Percentiles rank a stretch among this genome's conserved stretches.
phyloP scores from a whole-genome alignment of 2,329 filamentous ascomycete species.

The Arthrobotrys conoides region DNA sequence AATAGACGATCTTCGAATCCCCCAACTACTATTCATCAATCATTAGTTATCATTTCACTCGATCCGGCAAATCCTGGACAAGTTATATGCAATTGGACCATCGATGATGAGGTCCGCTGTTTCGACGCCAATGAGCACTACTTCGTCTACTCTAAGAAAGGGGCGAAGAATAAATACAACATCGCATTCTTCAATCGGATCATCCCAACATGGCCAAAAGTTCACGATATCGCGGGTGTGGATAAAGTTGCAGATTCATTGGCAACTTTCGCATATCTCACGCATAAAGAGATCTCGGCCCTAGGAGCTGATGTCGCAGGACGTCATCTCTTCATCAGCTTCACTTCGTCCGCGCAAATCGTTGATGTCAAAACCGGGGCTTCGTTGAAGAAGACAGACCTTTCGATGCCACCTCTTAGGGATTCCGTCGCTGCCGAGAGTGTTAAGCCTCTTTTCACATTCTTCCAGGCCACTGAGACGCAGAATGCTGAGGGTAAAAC shows the following conservation, averaged over 20 bases:
- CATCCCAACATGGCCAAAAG: slow-evolving; percentile 49
- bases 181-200: slow-evolving; percentile 44
- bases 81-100: slow-evolving; percentile 55
- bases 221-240: slow-evolving; percentile 33
- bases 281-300: slow-evolving; percentile 43
- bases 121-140: slow-evolving; percentile 53
- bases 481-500: slow-evolving; percentile 20
- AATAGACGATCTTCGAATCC: slow-evolving; percentile 19
- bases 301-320: slow-evolving; percentile 52
- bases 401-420: slow-evolving; percentile 49
- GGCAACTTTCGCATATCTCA: slow-evolving; percentile 39
- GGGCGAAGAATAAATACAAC: slow-evolving; percentile 53
- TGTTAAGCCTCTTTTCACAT: slow-evolving; percentile 36
- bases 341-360: slow-evolving; percentile 42
- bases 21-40: slow-evolving; percentile 42
- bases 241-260: slow-evolving; percentile 29
- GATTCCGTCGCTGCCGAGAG: slow-evolving; percentile 36
- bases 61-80: slow-evolving; percentile 45
- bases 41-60: slow-evolving; percentile 45
- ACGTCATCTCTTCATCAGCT: slow-evolving; percentile 46
- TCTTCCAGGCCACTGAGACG: slow-evolving; percentile 45
- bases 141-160: slow-evolving; percentile 54
- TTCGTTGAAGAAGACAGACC: slow-evolving; percentile 50
- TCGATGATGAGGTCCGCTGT: slow-evolving; percentile 55
- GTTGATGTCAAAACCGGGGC: slow-evolving; percentile 50